phyloP scores from a whole-genome alignment of 192 early-diverging fungal species.

The Linnemannia elongata region DNA sequence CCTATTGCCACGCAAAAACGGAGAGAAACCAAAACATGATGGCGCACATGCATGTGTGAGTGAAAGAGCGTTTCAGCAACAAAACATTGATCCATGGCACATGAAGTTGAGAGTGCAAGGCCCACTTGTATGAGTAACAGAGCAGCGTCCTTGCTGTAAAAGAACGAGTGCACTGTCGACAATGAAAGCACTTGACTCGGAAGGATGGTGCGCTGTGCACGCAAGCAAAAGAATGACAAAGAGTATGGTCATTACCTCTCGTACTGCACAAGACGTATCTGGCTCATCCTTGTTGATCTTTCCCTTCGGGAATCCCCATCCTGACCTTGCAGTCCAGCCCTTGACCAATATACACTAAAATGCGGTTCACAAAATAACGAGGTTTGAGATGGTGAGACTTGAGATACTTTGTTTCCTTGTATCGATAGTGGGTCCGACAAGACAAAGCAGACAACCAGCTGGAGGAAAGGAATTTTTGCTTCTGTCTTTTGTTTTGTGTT shows the following conservation, averaged over 20 bases:
- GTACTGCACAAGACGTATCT: conserved; percentile 87
- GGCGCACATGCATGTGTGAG: neutral
- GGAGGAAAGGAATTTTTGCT: neutral
- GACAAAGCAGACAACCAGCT: neutral
- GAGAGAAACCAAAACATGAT: neutral
- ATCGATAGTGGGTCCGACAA: neutral
- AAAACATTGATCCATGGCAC: neutral
- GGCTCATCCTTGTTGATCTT: conserved; percentile 99
- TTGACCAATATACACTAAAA: conserved; percentile 85
- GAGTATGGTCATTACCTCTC: conserved; percentile 76
- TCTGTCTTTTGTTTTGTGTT: neutral
- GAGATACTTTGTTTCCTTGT: neutral
- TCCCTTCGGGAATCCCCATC: conserved; percentile 99
- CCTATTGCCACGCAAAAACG: conserved; percentile 57
- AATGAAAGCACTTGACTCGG: neutral
- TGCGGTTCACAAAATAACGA: neutral
- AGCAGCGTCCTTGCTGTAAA: neutral
- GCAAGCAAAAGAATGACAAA: neutral
- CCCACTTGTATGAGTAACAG: neutral
- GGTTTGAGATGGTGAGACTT: no score
- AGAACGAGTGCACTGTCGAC: neutral
- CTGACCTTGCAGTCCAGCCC: conserved; percentile 90
- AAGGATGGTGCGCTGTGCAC: neutral
- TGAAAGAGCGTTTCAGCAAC: conserved; percentile 7
- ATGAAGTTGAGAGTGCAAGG: neutral